Percentiles rank a stretch among this genome's conserved stretches.
Evolutionary conservation across 345 rosid genomes (phyloP).

Genomic region (Erodium maritimum): DNA sequence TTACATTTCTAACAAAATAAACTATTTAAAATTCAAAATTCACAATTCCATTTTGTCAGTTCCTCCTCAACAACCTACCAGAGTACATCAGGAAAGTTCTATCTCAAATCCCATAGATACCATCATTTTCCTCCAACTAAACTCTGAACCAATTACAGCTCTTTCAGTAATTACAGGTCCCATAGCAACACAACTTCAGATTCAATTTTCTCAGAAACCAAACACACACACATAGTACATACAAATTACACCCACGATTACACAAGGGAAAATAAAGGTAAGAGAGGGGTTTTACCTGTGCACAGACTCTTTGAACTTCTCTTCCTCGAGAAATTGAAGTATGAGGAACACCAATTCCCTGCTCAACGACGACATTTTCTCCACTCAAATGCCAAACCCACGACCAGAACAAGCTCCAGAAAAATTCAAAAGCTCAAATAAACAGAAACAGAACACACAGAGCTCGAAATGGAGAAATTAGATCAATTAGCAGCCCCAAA

Average conservation of each 20-base stretch:
- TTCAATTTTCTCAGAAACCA: not conserved
- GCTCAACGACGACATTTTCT: constrained; percentile 55
- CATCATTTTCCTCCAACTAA: too few species aligned
- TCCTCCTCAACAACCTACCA: too few species aligned
- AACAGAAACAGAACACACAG: not conserved
- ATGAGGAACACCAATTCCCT: constrained; percentile 80
- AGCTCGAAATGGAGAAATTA: too few species aligned
- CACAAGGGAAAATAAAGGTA: not conserved
- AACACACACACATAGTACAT: not conserved
- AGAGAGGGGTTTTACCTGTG: constrained; percentile 32
- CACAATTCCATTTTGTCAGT: too few species aligned
- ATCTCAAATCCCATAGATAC: too few species aligned
- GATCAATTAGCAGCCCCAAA: too few species aligned
- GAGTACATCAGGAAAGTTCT: too few species aligned
- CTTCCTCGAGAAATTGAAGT: constrained; percentile 85
- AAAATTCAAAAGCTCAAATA: not conserved
- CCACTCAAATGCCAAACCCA: not conserved
- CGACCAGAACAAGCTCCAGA: not conserved
- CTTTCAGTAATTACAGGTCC: not conserved
- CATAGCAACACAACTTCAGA: not conserved
- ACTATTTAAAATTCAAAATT: too few species aligned
- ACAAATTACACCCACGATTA: too few species aligned
- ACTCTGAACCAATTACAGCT: not conserved
- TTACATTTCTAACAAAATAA: too few species aligned
- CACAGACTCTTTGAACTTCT: constrained; percentile 69